phyloP scores from a whole-genome alignment of 1,284 basidiomycete genomes.

The Cystobasidium slooffiae region DNA sequence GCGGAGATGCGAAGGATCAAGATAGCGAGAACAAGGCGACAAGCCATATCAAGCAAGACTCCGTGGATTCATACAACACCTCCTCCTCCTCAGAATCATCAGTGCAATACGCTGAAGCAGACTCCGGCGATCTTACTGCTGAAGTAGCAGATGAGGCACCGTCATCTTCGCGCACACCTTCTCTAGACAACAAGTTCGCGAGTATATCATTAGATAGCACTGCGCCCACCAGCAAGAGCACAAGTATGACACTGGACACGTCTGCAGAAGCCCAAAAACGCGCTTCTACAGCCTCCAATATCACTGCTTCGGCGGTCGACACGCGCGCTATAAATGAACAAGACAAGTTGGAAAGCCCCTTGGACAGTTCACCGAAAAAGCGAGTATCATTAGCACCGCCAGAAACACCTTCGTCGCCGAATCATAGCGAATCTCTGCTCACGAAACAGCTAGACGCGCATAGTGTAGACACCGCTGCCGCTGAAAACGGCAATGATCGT shows the following conservation, averaged over 20 bases:
- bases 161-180: no score
- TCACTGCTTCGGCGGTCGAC: neutral
- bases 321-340: neutral
- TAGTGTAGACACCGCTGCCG: neutral
- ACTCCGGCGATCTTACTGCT: neutral
- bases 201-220: no score
- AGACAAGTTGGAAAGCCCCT: neutral
- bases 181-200: no score
- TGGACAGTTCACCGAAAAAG: neutral
- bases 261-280: no score
- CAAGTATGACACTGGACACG: no score
- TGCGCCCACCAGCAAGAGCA: no score
- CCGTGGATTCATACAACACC: conserved; percentile 8
- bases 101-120: conserved; percentile 1
- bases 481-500: neutral
- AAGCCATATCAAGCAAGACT: neutral
- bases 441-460: neutral
- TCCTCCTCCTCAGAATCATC: neutral
- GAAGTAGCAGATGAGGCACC: no score
- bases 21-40: no score
- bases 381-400: neutral
- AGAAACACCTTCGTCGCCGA: conserved; percentile 3
- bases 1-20: no score
- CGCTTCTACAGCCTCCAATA: no score
- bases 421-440: neutral